Evolutionary conservation across 2,329 filamentous ascomycete species (phyloP), one percentile per base, ranked within the genome.

Genomic region (Trichoderma sp.): DNA sequence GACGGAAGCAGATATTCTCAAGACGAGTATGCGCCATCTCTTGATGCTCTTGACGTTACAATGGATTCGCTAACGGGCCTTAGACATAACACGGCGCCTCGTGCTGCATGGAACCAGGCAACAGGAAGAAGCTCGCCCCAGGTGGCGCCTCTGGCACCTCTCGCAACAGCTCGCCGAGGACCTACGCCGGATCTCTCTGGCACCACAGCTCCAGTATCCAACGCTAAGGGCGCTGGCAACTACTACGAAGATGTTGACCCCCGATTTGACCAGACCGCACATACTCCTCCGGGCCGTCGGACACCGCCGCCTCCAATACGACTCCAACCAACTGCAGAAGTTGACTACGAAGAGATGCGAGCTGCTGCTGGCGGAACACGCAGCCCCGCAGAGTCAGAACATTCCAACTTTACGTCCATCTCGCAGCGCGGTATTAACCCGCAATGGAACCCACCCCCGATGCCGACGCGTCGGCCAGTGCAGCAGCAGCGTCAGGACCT

Each of bases 171-270:
- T 52, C 75, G 77, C 60, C 71, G 76, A 63, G 75, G 63, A n/a
- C 69, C 65, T 59, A 59, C 24, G 5, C 77, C 79, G 67, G 81
- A 84, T 69, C 74, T 80, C 37, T 75, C 79, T 52, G 76, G 73
- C 56, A 52, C 78, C 77, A 55, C 77, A 51, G 79, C 80, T 37
- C 77, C 79, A 18, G 74, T 79, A 18, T 74, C 75, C 51, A 76
- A 75, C 63, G 73, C 73, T 8, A 76, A 73, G 24, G 71, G 73
- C 70, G 78, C 72, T 59, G 81, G 75, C 74, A 81, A 86, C 71
- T 98, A 98, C 80, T 97, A 96, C 76, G 96, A 98, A 83, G 95
- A 98, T 77, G 89, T 97, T 14, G 94, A 97, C 73, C 94, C 95
- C 55, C 91, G 90, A 68, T 98, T 97, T 76, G 85, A 71, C 61